phyloP scores from a whole-genome alignment of 2,329 filamentous ascomycete species.

The Parafenestella ontariensis region DNA sequence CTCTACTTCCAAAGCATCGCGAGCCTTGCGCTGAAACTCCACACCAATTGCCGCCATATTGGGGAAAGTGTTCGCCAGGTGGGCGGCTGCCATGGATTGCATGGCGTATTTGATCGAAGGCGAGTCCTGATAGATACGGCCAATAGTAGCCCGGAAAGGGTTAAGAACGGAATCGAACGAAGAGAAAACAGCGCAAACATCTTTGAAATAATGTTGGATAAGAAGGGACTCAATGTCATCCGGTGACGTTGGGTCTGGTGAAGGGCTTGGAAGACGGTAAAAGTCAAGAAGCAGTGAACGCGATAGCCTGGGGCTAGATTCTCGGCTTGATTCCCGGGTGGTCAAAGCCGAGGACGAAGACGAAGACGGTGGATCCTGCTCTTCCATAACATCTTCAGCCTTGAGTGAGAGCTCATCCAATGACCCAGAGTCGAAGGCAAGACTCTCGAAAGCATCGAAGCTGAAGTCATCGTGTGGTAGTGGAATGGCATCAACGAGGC shows the following conservation, averaged over 20 bases:
- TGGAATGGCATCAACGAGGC: conserved; percentile 27
- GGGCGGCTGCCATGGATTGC: conserved; percentile 70
- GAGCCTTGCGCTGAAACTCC: conserved; percentile 61
- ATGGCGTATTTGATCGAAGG: conserved; percentile 66
- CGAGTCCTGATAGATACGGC: conserved; percentile 64
- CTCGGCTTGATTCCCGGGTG: conserved; percentile 23
- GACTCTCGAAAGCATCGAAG: conserved; percentile 35
- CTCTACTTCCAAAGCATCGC: conserved; percentile 60
- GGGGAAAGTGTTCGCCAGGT: conserved; percentile 64
- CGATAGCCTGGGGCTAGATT: conserved; percentile 41
- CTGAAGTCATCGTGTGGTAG: conserved; percentile 31
- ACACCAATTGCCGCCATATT: conserved; percentile 59
- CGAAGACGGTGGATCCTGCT: conserved; percentile 24
- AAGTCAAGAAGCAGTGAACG: conserved; percentile 50
- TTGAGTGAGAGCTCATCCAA: conserved; percentile 30
- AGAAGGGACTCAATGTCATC: conserved; percentile 62
- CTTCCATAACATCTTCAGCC: conserved; percentile 23
- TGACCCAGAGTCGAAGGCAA: conserved; percentile 35
- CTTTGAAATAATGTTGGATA: conserved; percentile 69
- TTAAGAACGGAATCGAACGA: conserved; percentile 69
- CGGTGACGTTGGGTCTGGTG: conserved; percentile 44
- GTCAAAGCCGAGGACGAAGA: conserved; percentile 15
- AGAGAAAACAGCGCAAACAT: conserved; percentile 68
- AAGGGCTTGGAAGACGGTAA: conserved; percentile 45
- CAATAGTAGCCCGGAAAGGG: conserved; percentile 66